Conservation (phyloP, 495 filamentous ascomycete genomes). For the Podospora sp. region DNA sequence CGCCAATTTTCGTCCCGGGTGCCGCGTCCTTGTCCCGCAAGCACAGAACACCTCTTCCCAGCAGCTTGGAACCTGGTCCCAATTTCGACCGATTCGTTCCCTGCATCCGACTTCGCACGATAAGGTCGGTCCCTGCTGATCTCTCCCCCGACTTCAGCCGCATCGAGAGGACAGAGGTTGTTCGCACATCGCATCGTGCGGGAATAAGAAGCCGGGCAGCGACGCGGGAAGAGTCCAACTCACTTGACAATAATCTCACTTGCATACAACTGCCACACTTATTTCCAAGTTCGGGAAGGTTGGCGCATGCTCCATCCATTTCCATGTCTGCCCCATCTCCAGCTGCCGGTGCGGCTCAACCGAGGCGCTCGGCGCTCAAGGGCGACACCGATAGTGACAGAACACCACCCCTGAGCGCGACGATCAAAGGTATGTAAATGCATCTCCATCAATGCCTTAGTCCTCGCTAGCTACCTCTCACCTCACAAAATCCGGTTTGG, state of each 20-base stretch:
- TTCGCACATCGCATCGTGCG: not conserved
- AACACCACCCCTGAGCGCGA: slow-evolving; percentile 37
- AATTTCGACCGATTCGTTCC: not conserved
- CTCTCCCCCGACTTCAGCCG: not conserved
- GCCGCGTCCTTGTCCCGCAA: not conserved
- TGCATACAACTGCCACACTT: not conserved
- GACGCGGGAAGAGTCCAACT: not conserved
- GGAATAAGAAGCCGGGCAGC: not conserved
- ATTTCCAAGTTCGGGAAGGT: slow-evolving; percentile 8
- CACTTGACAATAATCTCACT: not conserved
- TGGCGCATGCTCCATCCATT: not conserved
- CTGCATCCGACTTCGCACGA: slow-evolving; percentile 3
- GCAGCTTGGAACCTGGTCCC: not conserved
- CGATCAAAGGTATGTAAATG: slow-evolving; percentile 46
- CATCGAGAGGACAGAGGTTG: not conserved
- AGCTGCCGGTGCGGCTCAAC: slow-evolving; percentile 27
- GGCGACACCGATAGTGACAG: slow-evolving; percentile 44
- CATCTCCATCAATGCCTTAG: not conserved
- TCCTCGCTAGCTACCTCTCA: not conserved
- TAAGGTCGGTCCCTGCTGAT: slow-evolving; percentile 11
- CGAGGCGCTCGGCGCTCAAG: slow-evolving; percentile 49
- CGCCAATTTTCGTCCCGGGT: not conserved
- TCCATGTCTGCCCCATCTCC: slow-evolving; percentile 33
- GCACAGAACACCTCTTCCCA: not conserved
- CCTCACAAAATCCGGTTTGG: not conserved